Conservation (phyloP, 371 early-diverging fungal species). For the Rhizopus stolonifer region DNA sequence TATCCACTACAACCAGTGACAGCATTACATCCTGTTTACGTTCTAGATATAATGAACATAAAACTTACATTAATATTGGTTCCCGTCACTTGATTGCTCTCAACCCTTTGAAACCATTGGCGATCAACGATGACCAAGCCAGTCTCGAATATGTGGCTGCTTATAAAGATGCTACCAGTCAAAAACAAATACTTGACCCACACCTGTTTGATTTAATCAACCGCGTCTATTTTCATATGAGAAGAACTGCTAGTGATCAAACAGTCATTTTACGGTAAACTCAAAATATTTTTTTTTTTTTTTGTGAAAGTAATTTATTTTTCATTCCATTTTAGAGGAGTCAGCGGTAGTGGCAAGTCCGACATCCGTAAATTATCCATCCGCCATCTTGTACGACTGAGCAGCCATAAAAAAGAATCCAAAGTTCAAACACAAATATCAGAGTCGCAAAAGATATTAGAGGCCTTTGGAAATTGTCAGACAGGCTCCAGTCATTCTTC, state of each 20-base stretch:
- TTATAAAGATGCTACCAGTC: slow-evolving; percentile 54
- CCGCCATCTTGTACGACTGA: slow-evolving; percentile 69
- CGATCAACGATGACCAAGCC: slow-evolving; percentile 57
- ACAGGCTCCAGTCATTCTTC: slow-evolving; percentile 73
- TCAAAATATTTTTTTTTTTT: neutral
- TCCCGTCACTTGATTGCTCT: slow-evolving; percentile 58
- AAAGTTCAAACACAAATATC: slow-evolving; percentile 73
- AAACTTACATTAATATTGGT: slow-evolving; percentile 67
- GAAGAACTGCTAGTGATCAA: slow-evolving; percentile 78
- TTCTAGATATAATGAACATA: slow-evolving; percentile 47
- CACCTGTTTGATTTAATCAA: slow-evolving; percentile 82
- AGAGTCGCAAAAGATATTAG: slow-evolving; percentile 70
- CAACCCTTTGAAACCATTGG: slow-evolving; percentile 50
- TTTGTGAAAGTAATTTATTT: slow-evolving; percentile 1
- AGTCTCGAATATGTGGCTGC: slow-evolving; percentile 74
- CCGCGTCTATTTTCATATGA: slow-evolving; percentile 72
- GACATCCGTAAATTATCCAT: slow-evolving; percentile 64
- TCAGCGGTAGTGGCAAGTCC: slow-evolving; percentile 85
- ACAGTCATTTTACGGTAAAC: slow-evolving; percentile 64
- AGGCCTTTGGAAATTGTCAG: slow-evolving; percentile 83
- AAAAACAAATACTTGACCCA: slow-evolving; percentile 54
- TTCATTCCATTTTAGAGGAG: slow-evolving; percentile 63
- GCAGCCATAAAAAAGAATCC: slow-evolving; percentile 77
- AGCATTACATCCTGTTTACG: slow-evolving; percentile 49
- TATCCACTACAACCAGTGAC: slow-evolving; percentile 36